Conservation (phyloP, 164 flowering plant species). For the grape (Vitis vinifera) region DNA sequence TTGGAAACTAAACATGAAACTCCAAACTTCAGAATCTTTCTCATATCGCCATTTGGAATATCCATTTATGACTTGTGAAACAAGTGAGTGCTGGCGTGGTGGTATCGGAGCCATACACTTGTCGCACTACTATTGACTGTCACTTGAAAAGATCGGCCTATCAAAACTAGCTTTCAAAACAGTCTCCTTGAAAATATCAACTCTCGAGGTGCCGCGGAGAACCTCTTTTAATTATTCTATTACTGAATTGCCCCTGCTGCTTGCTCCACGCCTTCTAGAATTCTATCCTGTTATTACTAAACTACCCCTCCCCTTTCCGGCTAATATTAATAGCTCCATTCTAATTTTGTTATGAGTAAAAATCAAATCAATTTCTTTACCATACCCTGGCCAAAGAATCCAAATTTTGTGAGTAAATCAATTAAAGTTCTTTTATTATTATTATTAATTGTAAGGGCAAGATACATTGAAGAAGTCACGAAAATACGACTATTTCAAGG, state of each 20-base stretch:
- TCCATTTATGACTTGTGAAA: neutral
- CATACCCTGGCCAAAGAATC: no score
- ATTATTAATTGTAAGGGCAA: no score
- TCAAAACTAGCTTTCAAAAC: constrained; percentile 2
- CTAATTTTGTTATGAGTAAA: no score
- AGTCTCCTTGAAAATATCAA: constrained; percentile 7
- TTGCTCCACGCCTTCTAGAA: neutral
- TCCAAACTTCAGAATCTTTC: no score
- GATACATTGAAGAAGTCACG: no score
- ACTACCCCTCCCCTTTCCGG: neutral
- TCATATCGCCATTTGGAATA: neutral
- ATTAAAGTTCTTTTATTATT: no score
- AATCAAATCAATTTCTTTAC: no score
- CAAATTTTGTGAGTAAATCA: no score
- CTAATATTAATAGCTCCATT: neutral
- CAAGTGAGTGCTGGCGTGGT: constrained; percentile 9
- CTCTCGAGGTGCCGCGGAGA: constrained; percentile 14
- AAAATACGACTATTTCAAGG: no score
- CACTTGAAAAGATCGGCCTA: constrained; percentile 6
- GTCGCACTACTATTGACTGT: neutral
- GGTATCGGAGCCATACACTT: constrained; percentile 14
- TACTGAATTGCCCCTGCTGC: constrained; percentile 11
- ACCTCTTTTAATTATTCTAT: neutral
- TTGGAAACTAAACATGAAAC: no score
- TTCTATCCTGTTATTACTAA: neutral